Evolutionary conservation across 2,329 filamentous ascomycete species (phyloP).

Genomic region (Botrytis cinerea): DNA sequence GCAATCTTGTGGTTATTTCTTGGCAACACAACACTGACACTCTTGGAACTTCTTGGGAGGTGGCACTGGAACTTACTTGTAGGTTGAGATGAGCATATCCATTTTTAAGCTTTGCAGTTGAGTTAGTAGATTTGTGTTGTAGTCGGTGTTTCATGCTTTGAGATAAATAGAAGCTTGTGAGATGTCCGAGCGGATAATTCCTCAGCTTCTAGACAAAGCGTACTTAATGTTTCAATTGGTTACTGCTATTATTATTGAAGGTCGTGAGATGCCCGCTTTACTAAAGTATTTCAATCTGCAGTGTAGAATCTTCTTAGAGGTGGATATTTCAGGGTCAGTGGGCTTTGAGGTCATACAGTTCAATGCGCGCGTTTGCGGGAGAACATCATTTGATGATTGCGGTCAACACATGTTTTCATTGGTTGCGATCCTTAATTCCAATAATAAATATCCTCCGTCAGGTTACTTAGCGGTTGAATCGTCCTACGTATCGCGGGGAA

Average conservation of each 20-base stretch:
- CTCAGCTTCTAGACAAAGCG: constrained; percentile 20
- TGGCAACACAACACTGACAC: constrained; percentile 18
- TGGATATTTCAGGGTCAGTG: background rate
- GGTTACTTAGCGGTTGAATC: background rate
- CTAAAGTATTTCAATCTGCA: background rate
- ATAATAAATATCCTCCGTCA: background rate
- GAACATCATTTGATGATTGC: background rate
- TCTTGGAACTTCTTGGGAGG: constrained; percentile 12
- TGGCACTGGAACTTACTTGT: background rate
- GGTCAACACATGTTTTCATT: background rate
- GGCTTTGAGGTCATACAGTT: background rate
- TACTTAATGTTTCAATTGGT: constrained; percentile 20
- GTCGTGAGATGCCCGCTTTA: background rate
- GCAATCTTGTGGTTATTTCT: background rate
- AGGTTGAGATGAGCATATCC: constrained; percentile 1
- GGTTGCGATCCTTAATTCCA: background rate
- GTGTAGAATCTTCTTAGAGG: background rate
- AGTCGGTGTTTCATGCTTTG: constrained; percentile 10
- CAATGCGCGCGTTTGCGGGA: constrained; percentile 3
- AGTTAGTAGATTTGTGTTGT: background rate
- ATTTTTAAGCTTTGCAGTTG: constrained; percentile 8
- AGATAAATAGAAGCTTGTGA: constrained; percentile 6
- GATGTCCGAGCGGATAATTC: constrained; percentile 22
- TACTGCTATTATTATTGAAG: background rate
- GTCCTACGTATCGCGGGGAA: constrained; percentile 11